phyloP scores from a whole-genome alignment of 257 asterid genomes.

The Echites panduratus region DNA sequence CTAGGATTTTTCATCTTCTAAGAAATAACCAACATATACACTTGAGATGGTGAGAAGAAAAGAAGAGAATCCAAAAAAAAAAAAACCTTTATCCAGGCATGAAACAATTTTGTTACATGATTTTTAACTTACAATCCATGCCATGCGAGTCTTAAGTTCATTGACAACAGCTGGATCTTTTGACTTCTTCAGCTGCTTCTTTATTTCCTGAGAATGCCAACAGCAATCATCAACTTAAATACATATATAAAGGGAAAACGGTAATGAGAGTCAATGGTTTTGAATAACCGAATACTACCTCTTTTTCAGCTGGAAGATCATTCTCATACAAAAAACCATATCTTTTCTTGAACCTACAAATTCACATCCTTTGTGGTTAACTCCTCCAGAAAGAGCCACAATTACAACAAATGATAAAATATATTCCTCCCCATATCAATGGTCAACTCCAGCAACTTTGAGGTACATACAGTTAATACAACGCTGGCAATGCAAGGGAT shows the following conservation, averaged over 20 bases:
- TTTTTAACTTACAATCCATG: constrained; percentile 55
- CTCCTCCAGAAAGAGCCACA: not conserved
- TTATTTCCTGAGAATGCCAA: constrained; percentile 48
- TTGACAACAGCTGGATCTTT: constrained; percentile 46
- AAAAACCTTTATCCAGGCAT: not conserved
- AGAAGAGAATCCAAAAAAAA: constrained; percentile 3
- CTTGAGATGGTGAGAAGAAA: constrained; percentile 2
- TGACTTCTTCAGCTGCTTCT: constrained; percentile 59
- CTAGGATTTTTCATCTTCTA: not conserved
- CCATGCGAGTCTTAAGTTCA: constrained; percentile 46
- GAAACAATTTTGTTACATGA: constrained; percentile 7
- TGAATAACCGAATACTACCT: constrained; percentile 36
- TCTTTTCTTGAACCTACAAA: constrained; percentile 82
- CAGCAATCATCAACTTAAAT: constrained; percentile 1
- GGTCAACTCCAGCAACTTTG: not conserved
- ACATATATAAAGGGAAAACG: constrained; percentile 1
- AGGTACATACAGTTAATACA: not conserved
- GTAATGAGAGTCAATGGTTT: not conserved
- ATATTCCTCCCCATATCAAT: not conserved
- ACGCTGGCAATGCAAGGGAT: not conserved
- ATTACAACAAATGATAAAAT: not conserved
- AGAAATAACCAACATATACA: constrained; percentile 4
- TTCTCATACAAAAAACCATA: constrained; percentile 68
- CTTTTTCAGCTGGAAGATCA: constrained; percentile 77
- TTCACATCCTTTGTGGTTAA: constrained; percentile 13